Evolutionary conservation across 2,329 filamentous ascomycete species (phyloP), one percentile per base, ranked within the genome.

Genomic region (Amylocarpus encephaloides): DNA sequence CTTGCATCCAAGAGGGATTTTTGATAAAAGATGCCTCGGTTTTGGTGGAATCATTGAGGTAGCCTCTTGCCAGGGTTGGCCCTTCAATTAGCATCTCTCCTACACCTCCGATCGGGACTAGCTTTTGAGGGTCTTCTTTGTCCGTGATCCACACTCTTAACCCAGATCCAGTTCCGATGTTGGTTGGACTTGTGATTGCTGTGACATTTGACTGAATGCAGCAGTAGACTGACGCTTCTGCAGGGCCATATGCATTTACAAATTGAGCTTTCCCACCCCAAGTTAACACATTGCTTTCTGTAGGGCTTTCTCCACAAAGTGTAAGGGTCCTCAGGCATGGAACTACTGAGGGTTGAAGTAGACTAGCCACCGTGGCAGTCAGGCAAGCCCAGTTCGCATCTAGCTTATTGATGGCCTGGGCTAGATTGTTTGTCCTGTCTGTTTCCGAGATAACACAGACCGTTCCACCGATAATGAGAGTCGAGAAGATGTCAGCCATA

Each of bases 1-100:
- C 36, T n/a, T 39, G 15, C 63, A 7, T 62, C 56, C 7, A 58
- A 4, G n/a, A 35, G 5, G 53, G 55, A n/a, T 54, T 35, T 5
- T 18, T 6, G 29, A 58, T 48, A 35, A 60, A 60, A 3, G 43
- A 40, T 33, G 35, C 32, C 1, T 32, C 39, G 4, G 53, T 58
- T 29, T 57, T 55, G 6, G 51, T 46, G 2, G 39, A 12, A n/a
- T 60, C 49, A 6, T 60, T 59, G 2, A 61, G 35, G 18, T 61
- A 61, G 3, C 55, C 51, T 26, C 22, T 26, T 26, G 22, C 22
- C 22, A 26, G 22, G 22, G 22, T 36, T 5, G 34, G 34, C 34
- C 34, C 34, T 16, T 36, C 34, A 36, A 36, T 36, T 10, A 36
- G 11, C 34, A 36, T 36, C 34, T 36, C 34, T 4, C 34, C 34